These are phyloP conservation scores for Malus domestica DNA, from an alignment of 306 rosid species.

Conservation along the genomic window DNA sequence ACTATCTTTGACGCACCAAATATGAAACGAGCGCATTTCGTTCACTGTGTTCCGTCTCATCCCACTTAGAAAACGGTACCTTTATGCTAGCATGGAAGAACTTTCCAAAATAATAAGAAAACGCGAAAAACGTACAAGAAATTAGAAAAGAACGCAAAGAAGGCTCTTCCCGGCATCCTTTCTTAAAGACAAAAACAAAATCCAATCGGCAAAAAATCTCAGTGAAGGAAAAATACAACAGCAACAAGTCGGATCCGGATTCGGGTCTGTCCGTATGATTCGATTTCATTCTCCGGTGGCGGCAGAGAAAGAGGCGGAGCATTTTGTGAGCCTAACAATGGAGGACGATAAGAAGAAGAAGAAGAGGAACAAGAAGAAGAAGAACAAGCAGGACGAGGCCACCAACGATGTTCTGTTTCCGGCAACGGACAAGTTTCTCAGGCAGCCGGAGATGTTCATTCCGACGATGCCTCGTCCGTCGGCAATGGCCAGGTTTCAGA, in stretches of 20 bases:
- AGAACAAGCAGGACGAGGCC: slow-evolving; percentile 40
- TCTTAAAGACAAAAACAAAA: background rate
- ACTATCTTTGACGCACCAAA: too few species aligned
- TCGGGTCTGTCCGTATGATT: background rate
- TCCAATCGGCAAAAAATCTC: background rate
- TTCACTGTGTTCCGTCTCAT: too few species aligned
- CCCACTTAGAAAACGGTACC: too few species aligned
- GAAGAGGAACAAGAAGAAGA: slow-evolving; percentile 52
- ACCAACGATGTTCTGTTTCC: slow-evolving; percentile 24
- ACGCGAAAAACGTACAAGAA: background rate
- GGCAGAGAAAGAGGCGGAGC: slow-evolving; percentile 4
- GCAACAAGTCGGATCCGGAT: background rate
- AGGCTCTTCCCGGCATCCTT: background rate
- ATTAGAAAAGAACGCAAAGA: background rate
- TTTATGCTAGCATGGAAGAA: background rate
- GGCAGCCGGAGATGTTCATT: slow-evolving; percentile 30
- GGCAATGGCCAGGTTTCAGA: slow-evolving; percentile 23
- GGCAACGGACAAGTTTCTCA: slow-evolving; percentile 23
- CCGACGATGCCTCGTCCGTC: slow-evolving; percentile 21
- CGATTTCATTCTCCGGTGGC: background rate
- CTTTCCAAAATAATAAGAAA: background rate
- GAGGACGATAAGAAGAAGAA: slow-evolving; percentile 54
- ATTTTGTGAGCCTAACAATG: slow-evolving; percentile 26
- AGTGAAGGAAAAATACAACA: background rate
- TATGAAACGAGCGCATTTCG: too few species aligned